A percentile compares a stretch with the other conserved stretches of the same genome.
These are phyloP conservation scores for Paratinospora sagittata DNA, from an alignment of 164 flowering plant species.

Conservation along the genomic window DNA sequence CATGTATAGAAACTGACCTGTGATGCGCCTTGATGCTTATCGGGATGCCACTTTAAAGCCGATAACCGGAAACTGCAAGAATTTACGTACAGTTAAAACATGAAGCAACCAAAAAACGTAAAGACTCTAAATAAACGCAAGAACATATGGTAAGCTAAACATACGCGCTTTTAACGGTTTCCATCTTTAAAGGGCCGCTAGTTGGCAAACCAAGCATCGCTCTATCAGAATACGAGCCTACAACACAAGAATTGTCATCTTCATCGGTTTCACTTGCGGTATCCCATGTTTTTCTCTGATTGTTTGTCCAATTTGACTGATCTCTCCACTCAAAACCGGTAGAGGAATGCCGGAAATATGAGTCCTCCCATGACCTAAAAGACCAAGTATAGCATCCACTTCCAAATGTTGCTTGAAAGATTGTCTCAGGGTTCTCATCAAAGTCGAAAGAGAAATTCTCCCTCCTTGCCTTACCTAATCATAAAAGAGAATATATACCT, in stretches of 20 bases:
- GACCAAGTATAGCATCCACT: constrained; percentile 53
- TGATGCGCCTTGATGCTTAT: constrained; percentile 76
- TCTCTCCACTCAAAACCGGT: constrained; percentile 63
- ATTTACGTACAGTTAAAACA: not conserved
- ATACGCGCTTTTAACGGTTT: constrained; percentile 89
- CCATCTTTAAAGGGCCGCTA: constrained; percentile 68
- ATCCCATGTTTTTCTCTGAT: constrained; percentile 30
- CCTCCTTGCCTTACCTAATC: constrained; percentile 40
- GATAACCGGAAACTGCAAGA: constrained; percentile 64
- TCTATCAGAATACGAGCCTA: constrained; percentile 65
- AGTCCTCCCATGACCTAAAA: constrained; percentile 24
- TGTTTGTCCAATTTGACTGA: constrained; percentile 24
- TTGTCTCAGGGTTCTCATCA: constrained; percentile 36
- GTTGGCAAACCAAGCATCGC: constrained; percentile 67
- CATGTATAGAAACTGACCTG: constrained; percentile 44
- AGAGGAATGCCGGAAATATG: constrained; percentile 29
- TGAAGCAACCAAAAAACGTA: constrained; percentile 1
- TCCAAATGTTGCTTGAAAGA: constrained; percentile 52
- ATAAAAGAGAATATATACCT: no score
- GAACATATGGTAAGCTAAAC: constrained; percentile 18
- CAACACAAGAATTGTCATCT: constrained; percentile 30
- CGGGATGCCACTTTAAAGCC: constrained; percentile 98
- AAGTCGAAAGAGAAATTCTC: constrained; percentile 32
- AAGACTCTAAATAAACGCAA: not conserved
- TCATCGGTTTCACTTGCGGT: constrained; percentile 37